These are phyloP conservation scores for Rhizopus delemar DNA, from an alignment of 371 early-diverging fungal genomes.

Conservation along the genomic window DNA sequence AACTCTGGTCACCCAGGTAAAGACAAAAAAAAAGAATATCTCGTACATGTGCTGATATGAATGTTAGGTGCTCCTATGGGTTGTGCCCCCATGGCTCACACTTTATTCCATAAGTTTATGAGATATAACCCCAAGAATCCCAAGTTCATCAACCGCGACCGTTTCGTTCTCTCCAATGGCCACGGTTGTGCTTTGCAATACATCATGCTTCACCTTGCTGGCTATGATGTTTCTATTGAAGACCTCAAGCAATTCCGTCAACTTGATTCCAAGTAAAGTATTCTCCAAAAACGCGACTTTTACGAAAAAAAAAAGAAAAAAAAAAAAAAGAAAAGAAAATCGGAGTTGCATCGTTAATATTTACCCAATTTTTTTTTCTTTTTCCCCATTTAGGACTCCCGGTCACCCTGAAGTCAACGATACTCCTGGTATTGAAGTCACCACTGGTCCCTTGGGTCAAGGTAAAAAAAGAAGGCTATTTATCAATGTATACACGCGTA, in stretches of 20 bases:
- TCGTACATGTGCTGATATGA: neutral
- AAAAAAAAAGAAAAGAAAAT: neutral
- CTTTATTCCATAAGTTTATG: constrained; percentile 86
- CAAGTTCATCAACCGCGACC: constrained; percentile 91
- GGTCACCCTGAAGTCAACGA: constrained; percentile 93
- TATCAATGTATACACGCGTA: neutral
- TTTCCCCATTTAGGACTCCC: constrained; percentile 67
- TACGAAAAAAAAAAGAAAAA: constrained; percentile 5
- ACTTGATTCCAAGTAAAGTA: constrained; percentile 70
- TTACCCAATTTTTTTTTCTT: constrained; percentile 2
- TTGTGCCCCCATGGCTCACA: constrained; percentile 95
- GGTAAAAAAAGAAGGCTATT: constrained; percentile 50
- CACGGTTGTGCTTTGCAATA: constrained; percentile 97
- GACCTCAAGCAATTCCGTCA: constrained; percentile 95
- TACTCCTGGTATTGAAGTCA: constrained; percentile 94
- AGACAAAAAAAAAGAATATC: neutral
- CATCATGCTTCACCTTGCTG: constrained; percentile 85
- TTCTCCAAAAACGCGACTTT: constrained; percentile 2
- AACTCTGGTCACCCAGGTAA: constrained; percentile 98
- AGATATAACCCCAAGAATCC: constrained; percentile 86
- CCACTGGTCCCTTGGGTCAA: constrained; percentile 99
- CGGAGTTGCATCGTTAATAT: constrained; percentile 4
- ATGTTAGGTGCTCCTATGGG: constrained; percentile 94
- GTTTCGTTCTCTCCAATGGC: constrained; percentile 98
- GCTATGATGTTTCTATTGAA: constrained; percentile 84